These are phyloP conservation scores for Aegilops sharonensis DNA, from an alignment of 176 grass and related monocot genomes.

Conservation along the genomic window DNA sequence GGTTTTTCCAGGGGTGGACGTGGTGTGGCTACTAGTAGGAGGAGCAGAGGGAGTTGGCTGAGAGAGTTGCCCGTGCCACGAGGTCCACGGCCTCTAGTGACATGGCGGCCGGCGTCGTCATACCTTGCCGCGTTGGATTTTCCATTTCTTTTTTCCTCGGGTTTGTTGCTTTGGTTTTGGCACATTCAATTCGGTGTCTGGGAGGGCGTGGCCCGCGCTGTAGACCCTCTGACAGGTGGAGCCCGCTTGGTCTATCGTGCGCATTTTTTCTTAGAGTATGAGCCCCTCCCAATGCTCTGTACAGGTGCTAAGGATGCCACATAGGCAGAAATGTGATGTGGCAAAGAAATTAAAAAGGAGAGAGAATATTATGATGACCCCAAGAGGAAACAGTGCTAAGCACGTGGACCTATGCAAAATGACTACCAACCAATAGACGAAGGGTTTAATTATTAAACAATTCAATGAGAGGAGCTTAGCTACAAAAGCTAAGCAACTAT, in stretches of 20 bases:
- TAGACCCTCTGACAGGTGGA: not conserved
- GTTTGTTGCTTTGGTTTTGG: not conserved
- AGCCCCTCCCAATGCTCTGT: too few relatives aligned
- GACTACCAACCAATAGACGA: too few relatives aligned
- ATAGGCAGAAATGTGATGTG: too few relatives aligned
- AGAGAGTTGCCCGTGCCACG: not conserved
- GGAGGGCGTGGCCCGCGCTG: not conserved
- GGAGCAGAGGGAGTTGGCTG: not conserved
- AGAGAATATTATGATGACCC: too few relatives aligned
- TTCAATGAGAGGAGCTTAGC: too few relatives aligned
- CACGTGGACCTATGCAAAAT: too few relatives aligned
- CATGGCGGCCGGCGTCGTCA: not conserved
- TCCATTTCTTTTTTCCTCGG: not conserved
- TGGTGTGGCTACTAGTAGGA: not conserved
- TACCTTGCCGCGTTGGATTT: not conserved
- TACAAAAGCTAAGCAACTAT: too few relatives aligned
- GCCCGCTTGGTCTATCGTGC: not conserved
- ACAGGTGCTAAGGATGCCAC: too few relatives aligned
- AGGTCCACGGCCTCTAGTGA: constrained; percentile 25
- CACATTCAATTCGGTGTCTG: constrained; percentile 3
- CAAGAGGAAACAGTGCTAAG: too few relatives aligned
- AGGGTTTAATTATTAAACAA: too few relatives aligned
- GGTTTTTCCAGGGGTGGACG: constrained; percentile 21
- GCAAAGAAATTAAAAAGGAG: too few relatives aligned
- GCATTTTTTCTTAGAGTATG: not conserved